Evolutionary conservation across 2,329 filamentous ascomycete genomes (phyloP).

Genomic region (Fusarium palustre): DNA sequence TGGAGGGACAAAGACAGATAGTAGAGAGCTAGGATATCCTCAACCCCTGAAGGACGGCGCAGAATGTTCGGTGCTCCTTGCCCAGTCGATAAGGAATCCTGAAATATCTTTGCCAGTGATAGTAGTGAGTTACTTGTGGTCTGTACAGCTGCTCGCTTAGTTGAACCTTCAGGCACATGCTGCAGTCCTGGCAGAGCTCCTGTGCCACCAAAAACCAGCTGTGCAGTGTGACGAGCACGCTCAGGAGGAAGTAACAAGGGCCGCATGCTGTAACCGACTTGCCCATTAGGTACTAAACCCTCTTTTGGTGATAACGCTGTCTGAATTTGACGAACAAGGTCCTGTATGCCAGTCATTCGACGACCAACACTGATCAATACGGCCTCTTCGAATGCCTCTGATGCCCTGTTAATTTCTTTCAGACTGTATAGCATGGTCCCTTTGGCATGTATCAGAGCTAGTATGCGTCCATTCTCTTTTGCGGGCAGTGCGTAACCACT

Average conservation of each 20-base stretch:
- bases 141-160: slow-evolving; percentile 83
- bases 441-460: slow-evolving; percentile 95
- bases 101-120: slow-evolving; percentile 96
- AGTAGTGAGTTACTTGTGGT: slow-evolving; percentile 96
- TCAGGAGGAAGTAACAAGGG: slow-evolving; percentile 87
- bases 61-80: slow-evolving; percentile 65
- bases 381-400: slow-evolving; percentile 92
- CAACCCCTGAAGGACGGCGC: slow-evolving; percentile 78
- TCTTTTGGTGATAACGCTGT: slow-evolving; percentile 67
- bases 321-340: slow-evolving; percentile 83
- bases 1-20: slow-evolving; percentile 95
- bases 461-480: slow-evolving; percentile 89
- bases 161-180: slow-evolving; percentile 72
- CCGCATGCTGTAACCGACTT: slow-evolving; percentile 24
- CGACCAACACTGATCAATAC: slow-evolving; percentile 88
- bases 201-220: slow-evolving; percentile 80
- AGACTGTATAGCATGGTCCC: slow-evolving; percentile 97
- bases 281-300: slow-evolving; percentile 19
- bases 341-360: slow-evolving; percentile 75
- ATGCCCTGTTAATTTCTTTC: slow-evolving; percentile 83
- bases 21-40: slow-evolving; percentile 93
- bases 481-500: slow-evolving; percentile 84
- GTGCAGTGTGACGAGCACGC: slow-evolving; percentile 83
- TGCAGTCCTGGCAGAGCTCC: slow-evolving; percentile 85
- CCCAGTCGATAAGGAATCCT: slow-evolving; percentile 90